Conservation (phyloP, 2,329 filamentous ascomycete species). For the Phaeosphaeria sp. region DNA sequence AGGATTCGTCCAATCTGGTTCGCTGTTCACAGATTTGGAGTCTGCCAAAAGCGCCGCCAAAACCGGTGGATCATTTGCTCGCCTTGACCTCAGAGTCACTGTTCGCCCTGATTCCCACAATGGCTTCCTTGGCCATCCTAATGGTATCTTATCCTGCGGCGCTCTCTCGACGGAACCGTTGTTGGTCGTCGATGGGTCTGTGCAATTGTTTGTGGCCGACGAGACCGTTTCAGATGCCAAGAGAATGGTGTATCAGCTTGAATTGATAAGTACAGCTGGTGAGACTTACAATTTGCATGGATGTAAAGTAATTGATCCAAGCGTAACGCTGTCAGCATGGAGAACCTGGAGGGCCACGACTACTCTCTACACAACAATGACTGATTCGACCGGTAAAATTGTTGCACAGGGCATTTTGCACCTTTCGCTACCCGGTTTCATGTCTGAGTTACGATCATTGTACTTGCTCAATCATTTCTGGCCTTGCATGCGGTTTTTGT, state of each 20-base stretch:
- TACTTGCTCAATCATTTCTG: background rate
- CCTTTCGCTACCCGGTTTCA: conserved; percentile 62
- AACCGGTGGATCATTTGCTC: background rate
- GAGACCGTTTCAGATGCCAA: conserved; percentile 62
- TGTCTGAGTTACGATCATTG: conserved; percentile 55
- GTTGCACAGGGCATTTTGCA: conserved; percentile 67
- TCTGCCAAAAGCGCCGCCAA: conserved; percentile 34
- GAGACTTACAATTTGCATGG: conserved; percentile 65
- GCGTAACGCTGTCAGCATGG: conserved; percentile 61
- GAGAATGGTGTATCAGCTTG: conserved; percentile 68
- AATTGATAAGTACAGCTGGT: conserved; percentile 63
- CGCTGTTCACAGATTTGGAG: conserved; percentile 61
- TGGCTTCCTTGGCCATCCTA: background rate
- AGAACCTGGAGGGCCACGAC: conserved; percentile 68
- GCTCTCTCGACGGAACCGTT: conserved; percentile 55
- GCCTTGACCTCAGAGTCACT: background rate
- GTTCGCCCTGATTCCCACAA: background rate
- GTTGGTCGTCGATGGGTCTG: conserved; percentile 65
- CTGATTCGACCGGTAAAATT: conserved; percentile 50
- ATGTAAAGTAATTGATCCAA: conserved; percentile 68
- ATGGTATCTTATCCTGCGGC: conserved; percentile 64
- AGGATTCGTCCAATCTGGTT: conserved; percentile 60
- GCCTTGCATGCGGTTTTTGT: conserved; percentile 19
- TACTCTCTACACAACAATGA: conserved; percentile 68
- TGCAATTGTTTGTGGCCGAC: conserved; percentile 65